A percentile compares a stretch with the other conserved stretches of the same genome.
These are phyloP conservation scores for Elymus sibiricus DNA, from an alignment of 176 grass and related monocot genomes.

Conservation along the genomic window DNA sequence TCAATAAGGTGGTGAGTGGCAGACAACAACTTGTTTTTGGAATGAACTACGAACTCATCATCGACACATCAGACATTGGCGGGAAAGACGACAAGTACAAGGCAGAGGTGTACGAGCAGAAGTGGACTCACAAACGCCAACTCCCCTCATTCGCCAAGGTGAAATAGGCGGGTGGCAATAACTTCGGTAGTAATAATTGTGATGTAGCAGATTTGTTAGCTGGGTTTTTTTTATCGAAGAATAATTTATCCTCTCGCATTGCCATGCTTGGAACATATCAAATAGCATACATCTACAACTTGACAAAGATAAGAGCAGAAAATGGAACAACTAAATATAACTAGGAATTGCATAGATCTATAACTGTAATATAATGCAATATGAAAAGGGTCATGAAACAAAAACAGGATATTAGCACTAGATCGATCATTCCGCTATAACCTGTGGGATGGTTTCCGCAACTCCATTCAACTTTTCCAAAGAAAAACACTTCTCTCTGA, in stretches of 20 bases:
- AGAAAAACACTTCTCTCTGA: not conserved
- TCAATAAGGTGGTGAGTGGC: conserved; percentile 27
- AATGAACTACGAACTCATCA: conserved; percentile 31
- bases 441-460: not conserved
- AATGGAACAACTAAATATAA: not conserved
- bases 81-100: conserved; percentile 15
- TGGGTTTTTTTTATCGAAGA: not conserved
- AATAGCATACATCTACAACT: not conserved
- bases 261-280: not conserved
- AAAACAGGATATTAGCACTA: not conserved
- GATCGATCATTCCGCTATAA: not conserved
- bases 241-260: not conserved
- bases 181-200: not conserved
- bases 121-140: not conserved
- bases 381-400: not conserved
- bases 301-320: not conserved
- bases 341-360: not conserved
- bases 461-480: not conserved
- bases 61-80: not conserved
- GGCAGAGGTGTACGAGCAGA: conserved; percentile 40
- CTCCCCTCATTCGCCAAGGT: conserved; percentile 31
- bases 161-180: not conserved
- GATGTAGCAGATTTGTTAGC: not conserved
- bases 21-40: conserved; percentile 30
- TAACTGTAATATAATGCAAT: not conserved